Evolutionary conservation across 2,329 filamentous ascomycete genomes (phyloP).

Genomic region (Rosellinia necatrix): DNA sequence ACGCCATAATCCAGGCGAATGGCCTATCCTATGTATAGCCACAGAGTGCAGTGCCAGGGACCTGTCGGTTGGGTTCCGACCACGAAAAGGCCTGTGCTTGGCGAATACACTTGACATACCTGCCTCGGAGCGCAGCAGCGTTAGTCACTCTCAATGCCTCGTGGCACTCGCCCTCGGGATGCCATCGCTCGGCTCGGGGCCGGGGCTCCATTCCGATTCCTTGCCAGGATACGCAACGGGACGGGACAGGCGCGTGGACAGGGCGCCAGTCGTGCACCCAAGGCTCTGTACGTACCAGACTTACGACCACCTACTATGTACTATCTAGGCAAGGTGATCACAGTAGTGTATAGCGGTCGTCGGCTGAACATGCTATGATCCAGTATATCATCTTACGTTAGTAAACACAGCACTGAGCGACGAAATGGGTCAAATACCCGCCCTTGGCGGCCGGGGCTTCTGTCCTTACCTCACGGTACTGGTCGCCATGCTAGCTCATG

Average conservation of each 20-base stretch:
- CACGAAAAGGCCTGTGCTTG: no score
- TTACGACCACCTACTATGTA: no score
- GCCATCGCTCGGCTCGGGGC: background rate
- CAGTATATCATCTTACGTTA: slow-evolving; percentile 11
- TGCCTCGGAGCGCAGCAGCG: background rate
- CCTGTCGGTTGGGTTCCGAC: background rate
- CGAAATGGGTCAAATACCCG: background rate
- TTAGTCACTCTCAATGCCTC: background rate
- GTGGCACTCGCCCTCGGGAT: background rate
- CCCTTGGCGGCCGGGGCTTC: background rate
- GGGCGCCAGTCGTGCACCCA: background rate
- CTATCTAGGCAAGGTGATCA: no score
- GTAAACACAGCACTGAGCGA: no score
- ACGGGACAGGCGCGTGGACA: background rate
- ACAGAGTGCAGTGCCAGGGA: background rate
- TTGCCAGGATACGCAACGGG: background rate
- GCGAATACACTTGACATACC: no score
- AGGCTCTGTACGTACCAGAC: no score
- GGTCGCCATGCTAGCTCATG: background rate
- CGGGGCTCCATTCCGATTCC: slow-evolving; percentile 8
- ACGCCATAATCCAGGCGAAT: background rate
- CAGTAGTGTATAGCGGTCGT: no score
- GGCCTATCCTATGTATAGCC: background rate
- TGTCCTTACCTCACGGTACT: background rate
- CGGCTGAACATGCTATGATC: background rate